Evolutionary conservation across 805 yeast species (phyloP), one percentile per base, ranked within the genome.

Genomic region (Yamadazyma tumulicola): DNA sequence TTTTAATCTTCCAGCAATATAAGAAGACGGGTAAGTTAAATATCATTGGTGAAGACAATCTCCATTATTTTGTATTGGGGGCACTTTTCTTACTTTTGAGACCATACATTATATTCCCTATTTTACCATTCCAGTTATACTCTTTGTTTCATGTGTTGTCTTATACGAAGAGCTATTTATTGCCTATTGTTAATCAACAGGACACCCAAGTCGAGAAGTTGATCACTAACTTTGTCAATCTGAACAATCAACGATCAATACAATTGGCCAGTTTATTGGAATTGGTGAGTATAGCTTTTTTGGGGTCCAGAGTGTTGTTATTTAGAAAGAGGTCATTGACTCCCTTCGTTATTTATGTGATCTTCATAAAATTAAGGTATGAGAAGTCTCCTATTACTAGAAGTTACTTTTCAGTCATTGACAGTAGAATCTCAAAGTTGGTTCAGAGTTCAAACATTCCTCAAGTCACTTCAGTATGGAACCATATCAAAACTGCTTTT

Each of bases 131-230:
- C 53, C 66, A 77, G 29, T 64, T 85, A 37, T 89, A 83, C 58
- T 81, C 96, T 6, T 54, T 79, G 13, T 88, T 91, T 76, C 97
- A 89, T 56, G 79, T 77, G 8, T 65, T 88, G 51, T 79, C 82
- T 13, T 91, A 85, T 64, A 45, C 74, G 35, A 77, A 82, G 47
- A 69, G 77, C 26, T 73, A 70, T 44, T 45, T 91, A 37, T 65
- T 89, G 34, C 95, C 97, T 25, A 65, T 75, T 5, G 51, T 58
- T 26, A 59, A 78, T 16, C 71, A 73, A 19, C 50, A 35, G 24
- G 42, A 43, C 29, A 54, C 54, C 38, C 53, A 45, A 26, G 50
- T 41, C 48, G 64, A 51, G 37, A 64, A 46, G 71, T 78, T 43
- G 65, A 53, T 67, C 26, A 56, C 57, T 23, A 47, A 51, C 28